Evolutionary conservation across 129 eudicot genomes (phyloP).

Genomic region (Artemisia tridentata): DNA sequence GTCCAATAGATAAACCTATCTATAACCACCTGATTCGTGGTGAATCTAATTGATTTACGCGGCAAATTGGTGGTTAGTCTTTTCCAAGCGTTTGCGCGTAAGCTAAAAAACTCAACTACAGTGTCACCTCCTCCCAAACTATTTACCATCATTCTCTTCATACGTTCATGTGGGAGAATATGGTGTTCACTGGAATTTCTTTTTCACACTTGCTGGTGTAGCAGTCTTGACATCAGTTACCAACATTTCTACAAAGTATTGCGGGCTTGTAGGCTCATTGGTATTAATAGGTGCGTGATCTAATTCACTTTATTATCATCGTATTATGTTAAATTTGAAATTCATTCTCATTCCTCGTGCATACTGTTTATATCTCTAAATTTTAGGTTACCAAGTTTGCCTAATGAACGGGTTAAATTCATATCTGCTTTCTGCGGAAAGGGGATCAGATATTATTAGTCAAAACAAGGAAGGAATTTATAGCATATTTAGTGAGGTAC

Average conservation of each 20-base stretch:
- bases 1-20: slow-evolving; percentile 27
- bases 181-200: slow-evolving; percentile 95
- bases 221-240: slow-evolving; percentile 70
- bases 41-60: slow-evolving; percentile 7
- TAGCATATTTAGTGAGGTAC: slow-evolving; percentile 84
- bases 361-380: not conserved
- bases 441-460: slow-evolving; percentile 69
- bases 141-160: slow-evolving; percentile 9
- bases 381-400: slow-evolving; percentile 68
- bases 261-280: slow-evolving; percentile 64
- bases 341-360: not conserved
- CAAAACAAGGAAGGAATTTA: slow-evolving; percentile 93
- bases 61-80: slow-evolving; percentile 15
- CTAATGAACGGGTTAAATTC: slow-evolving; percentile 62
- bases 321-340: not conserved
- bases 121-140: not conserved
- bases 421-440: slow-evolving; percentile 65
- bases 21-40: slow-evolving; percentile 30
- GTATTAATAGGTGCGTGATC: slow-evolving; percentile 61
- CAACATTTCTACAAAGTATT: slow-evolving; percentile 55
- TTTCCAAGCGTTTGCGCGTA: slow-evolving; percentile 31
- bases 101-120: slow-evolving; percentile 20
- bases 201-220: slow-evolving; percentile 93
- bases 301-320: not conserved
- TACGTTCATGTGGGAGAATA: slow-evolving; percentile 97